Percentiles rank a stretch among this genome's conserved stretches.
Evolutionary conservation across 495 filamentous ascomycete species (phyloP).

Genomic region (Aspergillus cavernicola): DNA sequence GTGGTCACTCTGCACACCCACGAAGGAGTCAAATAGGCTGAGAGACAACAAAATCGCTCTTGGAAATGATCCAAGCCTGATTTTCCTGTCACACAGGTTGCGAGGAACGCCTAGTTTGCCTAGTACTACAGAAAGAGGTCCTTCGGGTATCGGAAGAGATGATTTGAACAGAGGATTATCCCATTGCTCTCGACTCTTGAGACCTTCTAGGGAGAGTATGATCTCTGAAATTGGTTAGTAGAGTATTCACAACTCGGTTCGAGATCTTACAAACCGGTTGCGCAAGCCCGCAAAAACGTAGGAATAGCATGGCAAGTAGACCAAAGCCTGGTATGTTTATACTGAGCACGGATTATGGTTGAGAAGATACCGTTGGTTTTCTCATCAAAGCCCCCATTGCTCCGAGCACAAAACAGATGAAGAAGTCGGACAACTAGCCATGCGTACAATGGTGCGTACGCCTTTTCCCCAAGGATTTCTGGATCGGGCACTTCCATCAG

Average conservation of each 20-base stretch:
- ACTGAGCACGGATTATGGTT: slow-evolving; percentile 32
- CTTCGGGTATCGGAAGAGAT: slow-evolving; percentile 25
- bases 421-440: slow-evolving; percentile 60
- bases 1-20: slow-evolving; percentile 2
- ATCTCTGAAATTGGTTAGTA: slow-evolving; percentile 33
- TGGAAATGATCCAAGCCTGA: slow-evolving; percentile 24
- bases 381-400: slow-evolving; percentile 23
- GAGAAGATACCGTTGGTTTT: slow-evolving; percentile 30
- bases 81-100: slow-evolving; percentile 23
- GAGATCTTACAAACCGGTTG: slow-evolving; percentile 29
- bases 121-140: slow-evolving; percentile 30
- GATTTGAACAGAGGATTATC: slow-evolving; percentile 11
- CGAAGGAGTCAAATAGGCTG: slow-evolving; percentile 31
- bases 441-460: slow-evolving; percentile 65
- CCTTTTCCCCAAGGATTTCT: slow-evolving; percentile 41
- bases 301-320: slow-evolving; percentile 26
- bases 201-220: slow-evolving; percentile 30
- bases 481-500: slow-evolving; percentile 50
- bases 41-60: slow-evolving; percentile 24
- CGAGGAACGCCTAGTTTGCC: slow-evolving; percentile 31
- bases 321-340: slow-evolving; percentile 31
- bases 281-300: slow-evolving; percentile 34
- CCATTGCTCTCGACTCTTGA: slow-evolving; percentile 5
- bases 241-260: neutral
- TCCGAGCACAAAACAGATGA: slow-evolving; percentile 25